phyloP scores from a whole-genome alignment of 768 basidiomycete genomes.

The Cantharellus anzutake region DNA sequence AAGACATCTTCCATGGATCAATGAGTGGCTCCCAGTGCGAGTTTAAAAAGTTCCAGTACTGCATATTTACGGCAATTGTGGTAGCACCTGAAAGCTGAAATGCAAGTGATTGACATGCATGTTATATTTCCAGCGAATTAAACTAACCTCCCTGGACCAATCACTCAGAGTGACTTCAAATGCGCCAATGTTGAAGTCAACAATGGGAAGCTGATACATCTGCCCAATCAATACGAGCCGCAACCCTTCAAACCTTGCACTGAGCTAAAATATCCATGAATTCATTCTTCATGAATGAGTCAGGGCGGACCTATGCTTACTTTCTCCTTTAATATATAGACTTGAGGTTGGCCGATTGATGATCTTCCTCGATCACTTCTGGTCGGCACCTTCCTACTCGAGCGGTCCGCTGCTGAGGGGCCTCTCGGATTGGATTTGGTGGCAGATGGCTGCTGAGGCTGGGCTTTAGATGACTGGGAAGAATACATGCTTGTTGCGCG shows the following conservation, averaged over 20 bases:
- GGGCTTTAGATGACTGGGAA: background rate
- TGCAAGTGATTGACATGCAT: background rate
- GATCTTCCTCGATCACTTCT: background rate
- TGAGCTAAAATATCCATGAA: conserved; percentile 32
- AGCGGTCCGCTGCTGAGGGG: too few species aligned
- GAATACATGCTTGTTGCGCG: conserved; percentile 68
- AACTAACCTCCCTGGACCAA: conserved; percentile 76
- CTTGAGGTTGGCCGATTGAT: background rate
- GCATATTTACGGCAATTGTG: conserved; percentile 63
- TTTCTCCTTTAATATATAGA: conserved; percentile 53
- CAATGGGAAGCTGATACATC: conserved; percentile 81
- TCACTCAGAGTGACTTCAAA: conserved; percentile 72
- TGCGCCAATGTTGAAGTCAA: conserved; percentile 73
- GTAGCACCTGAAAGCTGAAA: conserved; percentile 65
- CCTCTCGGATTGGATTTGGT: too few species aligned
- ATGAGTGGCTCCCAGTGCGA: conserved; percentile 98
- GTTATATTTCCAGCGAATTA: background rate
- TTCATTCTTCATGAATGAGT: background rate
- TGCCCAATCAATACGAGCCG: conserved; percentile 88
- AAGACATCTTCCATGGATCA: conserved; percentile 85
- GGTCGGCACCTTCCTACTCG: background rate
- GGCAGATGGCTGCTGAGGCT: too few species aligned
- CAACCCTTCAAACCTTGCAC: conserved; percentile 77
- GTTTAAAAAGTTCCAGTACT: conserved; percentile 92
- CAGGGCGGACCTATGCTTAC: conserved; percentile 21